Percentiles rank a stretch among this genome's conserved stretches.
phyloP scores from a whole-genome alignment of 176 grass and related monocot genomes.

The Raddia distichophylla region DNA sequence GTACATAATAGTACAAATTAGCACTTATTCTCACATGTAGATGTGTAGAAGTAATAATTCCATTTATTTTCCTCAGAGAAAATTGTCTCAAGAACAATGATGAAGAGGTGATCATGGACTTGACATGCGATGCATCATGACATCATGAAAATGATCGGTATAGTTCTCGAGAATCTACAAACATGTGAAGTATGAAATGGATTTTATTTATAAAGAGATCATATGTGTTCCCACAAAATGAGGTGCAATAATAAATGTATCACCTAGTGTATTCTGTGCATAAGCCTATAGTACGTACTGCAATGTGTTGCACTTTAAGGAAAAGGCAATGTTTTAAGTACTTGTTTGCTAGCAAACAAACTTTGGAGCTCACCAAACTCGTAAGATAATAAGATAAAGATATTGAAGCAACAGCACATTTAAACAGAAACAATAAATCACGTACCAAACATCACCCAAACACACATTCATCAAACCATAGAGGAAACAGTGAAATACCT shows the following conservation, averaged over 20 bases:
- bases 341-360: conserved; percentile 16
- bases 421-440: conserved; percentile 3
- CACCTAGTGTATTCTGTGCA: neutral
- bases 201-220: neutral
- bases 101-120: neutral
- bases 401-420: neutral
- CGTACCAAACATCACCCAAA: conserved; percentile 4
- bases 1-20: conserved; percentile 40
- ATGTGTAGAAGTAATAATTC: neutral
- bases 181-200: neutral
- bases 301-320: neutral
- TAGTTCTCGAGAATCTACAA: conserved; percentile 22
- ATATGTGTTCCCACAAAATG: neutral
- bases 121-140: conserved; percentile 2
- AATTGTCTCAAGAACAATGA: conserved; percentile 1
- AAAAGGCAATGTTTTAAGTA: neutral
- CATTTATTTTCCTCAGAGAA: conserved; percentile 8
- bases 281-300: neutral
- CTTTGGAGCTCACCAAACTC: neutral
- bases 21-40: neutral
- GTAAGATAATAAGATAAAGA: neutral
- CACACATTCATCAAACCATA: neutral
- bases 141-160: neutral
- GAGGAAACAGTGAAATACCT: neutral
- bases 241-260: conserved; percentile 1